A percentile compares a stretch with the other conserved stretches of the same genome.
phyloP scores from a whole-genome alignment of 73 alveolate genomes.

The Symbiodinium natans region DNA sequence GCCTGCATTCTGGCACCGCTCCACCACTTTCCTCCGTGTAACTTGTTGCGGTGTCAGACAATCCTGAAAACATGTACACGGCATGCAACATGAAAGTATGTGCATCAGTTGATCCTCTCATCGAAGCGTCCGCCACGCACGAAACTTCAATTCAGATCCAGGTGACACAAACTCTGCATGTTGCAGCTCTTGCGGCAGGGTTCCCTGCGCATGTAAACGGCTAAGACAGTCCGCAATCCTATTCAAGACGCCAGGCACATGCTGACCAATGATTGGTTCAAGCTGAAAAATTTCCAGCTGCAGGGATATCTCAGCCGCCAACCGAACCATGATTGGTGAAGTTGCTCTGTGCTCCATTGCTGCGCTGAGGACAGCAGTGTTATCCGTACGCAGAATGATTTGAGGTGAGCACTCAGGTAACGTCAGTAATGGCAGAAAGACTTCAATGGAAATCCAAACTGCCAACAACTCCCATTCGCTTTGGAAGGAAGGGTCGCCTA shows the following conservation, averaged over 20 bases:
- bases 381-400: background rate
- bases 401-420: background rate
- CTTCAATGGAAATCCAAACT: background rate
- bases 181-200: too few species aligned
- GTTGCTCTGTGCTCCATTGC: background rate
- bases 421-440: background rate
- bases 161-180: too few species aligned
- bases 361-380: background rate
- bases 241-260: slow-evolving; percentile 16
- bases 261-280: background rate
- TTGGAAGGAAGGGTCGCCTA: slow-evolving; percentile 27
- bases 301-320: background rate
- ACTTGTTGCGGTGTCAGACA: too few species aligned
- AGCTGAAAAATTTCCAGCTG: background rate
- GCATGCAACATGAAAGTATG: too few species aligned
- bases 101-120: too few species aligned
- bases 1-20: too few species aligned
- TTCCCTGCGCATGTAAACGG: too few species aligned
- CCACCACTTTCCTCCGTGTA: too few species aligned
- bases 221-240: background rate
- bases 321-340: background rate
- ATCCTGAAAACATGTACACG: too few species aligned
- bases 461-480: slow-evolving; percentile 28
- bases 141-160: too few species aligned
- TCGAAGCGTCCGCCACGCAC: too few species aligned